Percentiles rank a stretch among this genome's conserved stretches.
Evolutionary conservation across 352 stramenopile genomes (phyloP).

Genomic region (Globisporangium alternatum): DNA sequence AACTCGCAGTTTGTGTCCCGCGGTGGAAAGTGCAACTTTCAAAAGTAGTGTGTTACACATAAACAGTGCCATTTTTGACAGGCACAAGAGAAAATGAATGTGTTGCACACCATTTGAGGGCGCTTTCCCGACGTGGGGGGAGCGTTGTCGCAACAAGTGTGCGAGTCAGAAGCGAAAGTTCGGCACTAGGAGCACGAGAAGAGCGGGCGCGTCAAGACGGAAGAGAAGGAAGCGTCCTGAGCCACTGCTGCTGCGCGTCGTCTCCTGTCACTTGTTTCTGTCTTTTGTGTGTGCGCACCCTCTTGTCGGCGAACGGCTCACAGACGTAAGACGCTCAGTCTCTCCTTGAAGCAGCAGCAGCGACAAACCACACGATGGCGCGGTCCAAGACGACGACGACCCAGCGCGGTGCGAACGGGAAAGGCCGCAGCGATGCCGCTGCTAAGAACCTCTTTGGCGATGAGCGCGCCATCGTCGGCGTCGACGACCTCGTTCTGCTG

Average conservation of each 20-base stretch:
- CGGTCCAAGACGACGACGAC: conserved; percentile 10
- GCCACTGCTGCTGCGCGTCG: neutral
- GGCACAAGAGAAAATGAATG: no score
- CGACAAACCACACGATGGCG: conserved; percentile 6
- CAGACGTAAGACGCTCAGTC: neutral
- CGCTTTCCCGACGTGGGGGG: neutral
- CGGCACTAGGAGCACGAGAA: neutral
- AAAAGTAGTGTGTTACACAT: conserved; percentile 1
- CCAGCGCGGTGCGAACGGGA: conserved; percentile 9
- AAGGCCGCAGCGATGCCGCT: neutral
- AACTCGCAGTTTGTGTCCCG: neutral
- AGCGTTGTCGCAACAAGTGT: neutral
- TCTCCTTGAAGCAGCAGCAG: neutral
- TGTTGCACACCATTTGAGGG: neutral
- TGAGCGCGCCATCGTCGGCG: conserved; percentile 69
- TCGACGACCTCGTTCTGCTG: conserved; percentile 84
- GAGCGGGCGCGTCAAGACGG: no score
- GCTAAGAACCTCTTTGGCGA: conserved; percentile 36
- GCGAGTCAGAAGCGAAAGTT: neutral
- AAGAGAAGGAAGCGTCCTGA: neutral
- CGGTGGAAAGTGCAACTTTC: neutral
- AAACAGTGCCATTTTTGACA: neutral
- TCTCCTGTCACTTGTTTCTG: neutral
- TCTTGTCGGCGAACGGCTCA: neutral
- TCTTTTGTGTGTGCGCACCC: neutral